Percentiles rank a stretch among this genome's conserved stretches.
Conservation (phyloP, 768 basidiomycete species). For the Leucosporidium scottii region DNA sequence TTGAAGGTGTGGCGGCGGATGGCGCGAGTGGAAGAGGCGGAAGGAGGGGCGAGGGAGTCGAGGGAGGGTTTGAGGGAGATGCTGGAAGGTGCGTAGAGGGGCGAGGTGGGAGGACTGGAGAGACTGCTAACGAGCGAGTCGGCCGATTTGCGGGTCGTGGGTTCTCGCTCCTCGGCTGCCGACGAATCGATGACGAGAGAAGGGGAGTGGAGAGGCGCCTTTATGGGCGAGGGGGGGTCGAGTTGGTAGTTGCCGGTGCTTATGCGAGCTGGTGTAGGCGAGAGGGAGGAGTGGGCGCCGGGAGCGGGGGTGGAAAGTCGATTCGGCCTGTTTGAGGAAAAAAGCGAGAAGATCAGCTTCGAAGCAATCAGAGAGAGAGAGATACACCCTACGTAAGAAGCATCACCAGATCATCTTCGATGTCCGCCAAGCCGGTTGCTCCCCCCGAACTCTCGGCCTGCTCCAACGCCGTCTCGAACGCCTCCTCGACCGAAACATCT, state of each 20-base stretch:
- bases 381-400: too few species aligned
- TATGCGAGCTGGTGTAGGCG: too few species aligned
- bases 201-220: too few species aligned
- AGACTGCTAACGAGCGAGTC: background rate
- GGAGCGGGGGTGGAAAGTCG: too few species aligned
- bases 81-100: background rate
- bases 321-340: too few species aligned
- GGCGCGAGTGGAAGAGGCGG: background rate
- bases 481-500: slow-evolving; percentile 1
- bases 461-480: slow-evolving; percentile 3
- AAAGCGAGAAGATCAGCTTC: background rate
- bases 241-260: background rate
- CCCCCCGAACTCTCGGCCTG: background rate
- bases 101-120: background rate
- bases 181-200: too few species aligned
- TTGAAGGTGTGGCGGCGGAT: slow-evolving; percentile 1
- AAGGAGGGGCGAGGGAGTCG: background rate
- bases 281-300: too few species aligned
- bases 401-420: slow-evolving; percentile 1
- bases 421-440: background rate
- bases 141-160: background rate
- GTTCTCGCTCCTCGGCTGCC: background rate
- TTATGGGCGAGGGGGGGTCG: background rate
- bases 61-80: background rate
- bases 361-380: too few species aligned